Evolutionary conservation across 1,284 basidiomycete species (phyloP), one percentile per base, ranked within the genome.

Genomic region (Sanguinoderma infundibulare): DNA sequence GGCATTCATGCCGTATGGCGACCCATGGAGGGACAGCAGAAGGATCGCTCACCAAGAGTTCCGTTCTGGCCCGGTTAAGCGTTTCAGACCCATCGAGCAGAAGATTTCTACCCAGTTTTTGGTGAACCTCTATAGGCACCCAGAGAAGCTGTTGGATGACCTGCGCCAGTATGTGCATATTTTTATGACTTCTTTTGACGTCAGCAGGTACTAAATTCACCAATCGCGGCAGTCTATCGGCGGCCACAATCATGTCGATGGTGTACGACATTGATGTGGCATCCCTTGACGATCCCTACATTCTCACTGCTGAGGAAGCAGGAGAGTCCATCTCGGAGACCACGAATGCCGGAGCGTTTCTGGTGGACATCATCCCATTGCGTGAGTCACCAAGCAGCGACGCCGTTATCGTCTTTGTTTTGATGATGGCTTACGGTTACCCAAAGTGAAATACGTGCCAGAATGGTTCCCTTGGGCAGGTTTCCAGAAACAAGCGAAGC

Each of bases 21-120:
- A 77, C 4, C 64, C 63, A 50, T 84, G 81, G 82, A 75, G 77
- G 26, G 61, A 68, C 1, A 75, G 77, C 34, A 69, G 79, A 30
- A 72, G 70, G 49, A 64, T 79, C 34, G 75, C 77, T 36, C 76
- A 80, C 30, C 67, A 63, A n/a, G 62, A 65, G 24, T 68, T 70
- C 55, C 57, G 62, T 53, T 39, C 63, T 10, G 35, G 32, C 3
- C 39, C 60, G 1, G 61, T 65, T 17, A 61, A 63, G 32, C 55
- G 58, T 0, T 71, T 59, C 62, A 53, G 59, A 14, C 62, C 62
- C 1, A 38, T 50, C 14, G 59, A 68, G 35, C 40, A 42, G 17
- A 63, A 63, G 22, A 77, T 77, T 50, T 69, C 66, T 5, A 66
- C 74, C 30, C 69, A 73, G 9, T 65, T 82, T 22, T 64, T 83